Percentiles rank a stretch among this genome's conserved stretches.
Conservation (phyloP, 208 protist species). For the Leishmania amazonensis region DNA sequence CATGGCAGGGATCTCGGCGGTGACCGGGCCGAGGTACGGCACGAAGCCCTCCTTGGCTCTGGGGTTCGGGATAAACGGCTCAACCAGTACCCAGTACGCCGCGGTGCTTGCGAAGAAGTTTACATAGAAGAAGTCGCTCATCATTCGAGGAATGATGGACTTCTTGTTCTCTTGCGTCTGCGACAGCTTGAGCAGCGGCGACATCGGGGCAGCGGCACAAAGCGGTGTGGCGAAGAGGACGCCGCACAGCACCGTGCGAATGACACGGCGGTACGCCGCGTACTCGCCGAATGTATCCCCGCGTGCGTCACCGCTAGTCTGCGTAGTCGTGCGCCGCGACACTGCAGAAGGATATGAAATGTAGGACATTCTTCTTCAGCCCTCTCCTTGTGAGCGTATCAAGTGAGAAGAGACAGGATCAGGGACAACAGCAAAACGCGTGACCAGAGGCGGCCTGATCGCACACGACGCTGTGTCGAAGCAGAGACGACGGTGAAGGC, state of each 20-base stretch:
- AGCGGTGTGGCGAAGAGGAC: constrained; percentile 51
- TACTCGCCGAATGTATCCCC: constrained; percentile 31
- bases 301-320: not conserved
- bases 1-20: constrained; percentile 52
- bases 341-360: constrained; percentile 13
- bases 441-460: not conserved
- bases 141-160: constrained; percentile 64
- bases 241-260: constrained; percentile 56
- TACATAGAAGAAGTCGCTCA: constrained; percentile 79
- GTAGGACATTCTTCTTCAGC: constrained; percentile 12
- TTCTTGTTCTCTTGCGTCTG: constrained; percentile 65
- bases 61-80: constrained; percentile 44
- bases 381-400: not conserved
- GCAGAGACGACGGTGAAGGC: not conserved
- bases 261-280: constrained; percentile 29
- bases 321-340: not conserved
- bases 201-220: constrained; percentile 44
- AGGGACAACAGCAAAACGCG: not conserved
- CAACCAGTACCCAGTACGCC: constrained; percentile 50
- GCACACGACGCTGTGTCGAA: not conserved
- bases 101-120: constrained; percentile 50
- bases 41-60: constrained; percentile 49
- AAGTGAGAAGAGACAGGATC: not conserved
- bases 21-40: constrained; percentile 64
- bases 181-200: constrained; percentile 61